Conservation (phyloP, 2,329 filamentous ascomycete genomes). For the Orbilia ellipsospora region DNA sequence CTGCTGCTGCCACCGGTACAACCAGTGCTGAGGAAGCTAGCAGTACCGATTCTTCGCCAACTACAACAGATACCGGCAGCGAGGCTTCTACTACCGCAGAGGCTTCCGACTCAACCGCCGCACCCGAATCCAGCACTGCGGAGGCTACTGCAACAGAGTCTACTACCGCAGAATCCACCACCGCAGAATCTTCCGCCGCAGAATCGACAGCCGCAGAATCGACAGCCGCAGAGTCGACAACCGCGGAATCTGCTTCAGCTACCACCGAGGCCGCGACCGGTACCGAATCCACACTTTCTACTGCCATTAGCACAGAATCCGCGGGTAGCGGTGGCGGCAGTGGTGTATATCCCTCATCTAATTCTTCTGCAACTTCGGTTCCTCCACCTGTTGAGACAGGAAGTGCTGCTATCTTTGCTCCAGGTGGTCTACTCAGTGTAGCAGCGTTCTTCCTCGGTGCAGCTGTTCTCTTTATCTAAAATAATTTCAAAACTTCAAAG, state of each 20-base stretch:
- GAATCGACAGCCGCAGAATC: too few species aligned
- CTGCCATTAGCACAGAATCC: background rate
- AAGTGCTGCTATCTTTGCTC: slow-evolving; percentile 1
- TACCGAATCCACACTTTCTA: background rate
- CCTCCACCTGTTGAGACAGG: background rate
- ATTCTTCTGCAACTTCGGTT: background rate
- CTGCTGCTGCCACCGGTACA: background rate
- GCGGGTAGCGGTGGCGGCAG: background rate
- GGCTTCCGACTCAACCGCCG: too few species aligned
- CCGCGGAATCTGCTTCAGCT: background rate
- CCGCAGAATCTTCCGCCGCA: too few species aligned
- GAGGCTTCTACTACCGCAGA: background rate
- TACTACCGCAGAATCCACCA: too few species aligned
- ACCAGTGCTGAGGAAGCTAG: background rate
- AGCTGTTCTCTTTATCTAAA: too few species aligned
- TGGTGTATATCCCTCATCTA: slow-evolving; percentile 3
- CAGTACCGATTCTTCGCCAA: background rate
- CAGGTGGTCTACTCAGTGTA: background rate
- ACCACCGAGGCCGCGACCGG: background rate
- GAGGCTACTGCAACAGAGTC: too few species aligned
- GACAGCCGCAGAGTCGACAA: too few species aligned
- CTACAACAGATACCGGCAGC: background rate
- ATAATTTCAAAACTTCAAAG: too few species aligned
- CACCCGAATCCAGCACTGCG: too few species aligned
- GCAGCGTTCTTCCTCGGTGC: too few species aligned